Percentiles rank a stretch among this genome's conserved stretches.
Conservation (phyloP, 192 early-diverging fungal species). For the Globomyces pollinis-pini region DNA sequence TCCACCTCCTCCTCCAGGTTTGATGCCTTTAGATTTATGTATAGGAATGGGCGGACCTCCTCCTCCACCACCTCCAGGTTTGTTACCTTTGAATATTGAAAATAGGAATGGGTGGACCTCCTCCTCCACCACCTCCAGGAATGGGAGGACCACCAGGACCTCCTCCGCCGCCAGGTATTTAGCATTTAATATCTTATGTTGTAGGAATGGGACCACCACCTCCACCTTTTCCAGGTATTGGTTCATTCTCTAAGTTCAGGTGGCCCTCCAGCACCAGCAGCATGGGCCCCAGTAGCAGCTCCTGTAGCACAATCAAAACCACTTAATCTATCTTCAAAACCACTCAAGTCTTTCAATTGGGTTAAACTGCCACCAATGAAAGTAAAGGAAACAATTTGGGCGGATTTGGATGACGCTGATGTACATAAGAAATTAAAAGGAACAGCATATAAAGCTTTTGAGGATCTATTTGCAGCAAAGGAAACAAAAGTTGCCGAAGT, state of each 20-base stretch:
- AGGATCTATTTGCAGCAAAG: constrained; percentile 42
- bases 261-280: not conserved
- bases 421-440: constrained; percentile 27
- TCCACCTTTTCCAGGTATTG: constrained; percentile 10
- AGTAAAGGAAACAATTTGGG: constrained; percentile 40
- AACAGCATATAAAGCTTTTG: constrained; percentile 36
- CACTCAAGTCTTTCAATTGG: constrained; percentile 50
- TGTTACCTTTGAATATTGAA: too few relatives aligned
- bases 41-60: constrained; percentile 4
- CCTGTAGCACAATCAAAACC: constrained; percentile 25
- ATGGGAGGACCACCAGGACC: constrained; percentile 1
- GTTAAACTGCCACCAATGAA: constrained; percentile 42
- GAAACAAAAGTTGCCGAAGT: constrained; percentile 20
- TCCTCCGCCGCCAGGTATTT: not conserved
- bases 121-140: constrained; percentile 9
- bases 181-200: not conserved
- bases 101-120: constrained; percentile 2
- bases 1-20: not conserved
- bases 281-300: not conserved
- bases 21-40: too few relatives aligned
- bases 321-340: constrained; percentile 39
- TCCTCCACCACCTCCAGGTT: too few relatives aligned
- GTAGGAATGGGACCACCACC: constrained; percentile 13
- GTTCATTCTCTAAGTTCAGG: constrained; percentile 9
- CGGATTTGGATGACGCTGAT: constrained; percentile 31